Conservation (phyloP, 2,329 filamentous ascomycete species). For the Diaporthe citriasiana region DNA sequence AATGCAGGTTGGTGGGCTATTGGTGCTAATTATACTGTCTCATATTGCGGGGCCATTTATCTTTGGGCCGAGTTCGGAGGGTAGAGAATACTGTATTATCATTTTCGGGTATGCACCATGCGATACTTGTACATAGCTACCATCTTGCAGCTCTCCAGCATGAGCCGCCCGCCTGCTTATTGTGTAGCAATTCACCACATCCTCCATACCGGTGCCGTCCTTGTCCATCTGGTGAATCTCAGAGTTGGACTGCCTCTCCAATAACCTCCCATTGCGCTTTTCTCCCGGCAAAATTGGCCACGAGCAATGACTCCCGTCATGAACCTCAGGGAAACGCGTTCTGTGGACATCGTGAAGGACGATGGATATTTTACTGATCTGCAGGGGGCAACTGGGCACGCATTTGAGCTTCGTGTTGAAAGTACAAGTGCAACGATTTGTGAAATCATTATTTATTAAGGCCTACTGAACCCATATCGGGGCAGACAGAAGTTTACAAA, state of each 20-base stretch:
- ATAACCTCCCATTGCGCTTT: neutral
- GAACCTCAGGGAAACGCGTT: too few relatives aligned
- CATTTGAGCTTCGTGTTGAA: neutral
- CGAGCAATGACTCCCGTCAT: neutral
- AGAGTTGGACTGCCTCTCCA: neutral
- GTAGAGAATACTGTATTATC: neutral
- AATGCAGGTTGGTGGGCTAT: neutral
- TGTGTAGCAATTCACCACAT: neutral
- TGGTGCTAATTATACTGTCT: neutral
- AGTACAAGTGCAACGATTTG: neutral
- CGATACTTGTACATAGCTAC: conserved; percentile 2
- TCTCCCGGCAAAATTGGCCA: neutral
- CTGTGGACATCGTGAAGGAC: neutral
- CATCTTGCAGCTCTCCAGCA: too few relatives aligned
- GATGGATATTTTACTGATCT: too few relatives aligned
- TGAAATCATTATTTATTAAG: conserved; percentile 23
- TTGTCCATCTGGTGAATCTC: too few relatives aligned
- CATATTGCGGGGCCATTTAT: neutral
- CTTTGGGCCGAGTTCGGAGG: neutral
- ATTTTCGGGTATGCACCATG: neutral
- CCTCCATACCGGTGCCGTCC: too few relatives aligned
- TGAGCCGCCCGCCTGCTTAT: too few relatives aligned
- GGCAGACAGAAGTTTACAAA: neutral
- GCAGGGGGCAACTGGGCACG: too few relatives aligned
- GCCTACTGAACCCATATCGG: neutral